Evolutionary conservation across 257 asterid genomes (phyloP).

Genomic region (Nicotiana sylvestris): DNA sequence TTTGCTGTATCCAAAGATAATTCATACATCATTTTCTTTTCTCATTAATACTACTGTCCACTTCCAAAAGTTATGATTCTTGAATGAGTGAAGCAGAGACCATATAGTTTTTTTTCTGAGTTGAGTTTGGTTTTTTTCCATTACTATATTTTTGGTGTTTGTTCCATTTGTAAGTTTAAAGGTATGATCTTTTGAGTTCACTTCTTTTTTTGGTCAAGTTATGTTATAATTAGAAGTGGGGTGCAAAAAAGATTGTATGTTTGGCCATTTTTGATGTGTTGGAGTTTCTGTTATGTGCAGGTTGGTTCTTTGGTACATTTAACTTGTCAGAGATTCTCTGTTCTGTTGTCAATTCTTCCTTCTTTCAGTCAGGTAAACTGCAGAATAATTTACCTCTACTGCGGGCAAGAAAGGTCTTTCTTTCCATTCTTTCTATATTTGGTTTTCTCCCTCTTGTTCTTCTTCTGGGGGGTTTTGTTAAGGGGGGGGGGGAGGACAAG

Average conservation of each 20-base stretch:
- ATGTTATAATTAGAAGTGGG: not conserved
- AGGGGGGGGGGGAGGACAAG: not conserved
- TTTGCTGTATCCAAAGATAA: conserved; percentile 8
- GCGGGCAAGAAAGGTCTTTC: not conserved
- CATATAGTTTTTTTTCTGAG: not conserved
- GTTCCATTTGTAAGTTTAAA: not conserved
- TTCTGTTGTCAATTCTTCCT: not conserved
- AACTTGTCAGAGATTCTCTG: not conserved
- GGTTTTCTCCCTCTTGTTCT: too few relatives aligned
- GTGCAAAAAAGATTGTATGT: not conserved
- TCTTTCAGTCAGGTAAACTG: not conserved
- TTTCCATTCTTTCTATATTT: not conserved
- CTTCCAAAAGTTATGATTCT: conserved; percentile 7
- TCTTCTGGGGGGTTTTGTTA: not conserved
- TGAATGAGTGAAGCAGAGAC: not conserved
- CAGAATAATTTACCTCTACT: not conserved
- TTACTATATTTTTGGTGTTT: not conserved
- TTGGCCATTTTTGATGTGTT: not conserved
- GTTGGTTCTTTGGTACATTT: not conserved
- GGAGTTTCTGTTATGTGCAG: not conserved
- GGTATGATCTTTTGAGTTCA: not conserved
- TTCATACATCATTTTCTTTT: not conserved
- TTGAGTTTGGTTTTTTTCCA: not conserved
- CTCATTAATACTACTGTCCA: not conserved
- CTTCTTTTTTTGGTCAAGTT: not conserved